Base-by-base conservation (phyloP, 2,329 filamentous ascomycete genomes). In the Cordyceps cateniannulata region DNA sequence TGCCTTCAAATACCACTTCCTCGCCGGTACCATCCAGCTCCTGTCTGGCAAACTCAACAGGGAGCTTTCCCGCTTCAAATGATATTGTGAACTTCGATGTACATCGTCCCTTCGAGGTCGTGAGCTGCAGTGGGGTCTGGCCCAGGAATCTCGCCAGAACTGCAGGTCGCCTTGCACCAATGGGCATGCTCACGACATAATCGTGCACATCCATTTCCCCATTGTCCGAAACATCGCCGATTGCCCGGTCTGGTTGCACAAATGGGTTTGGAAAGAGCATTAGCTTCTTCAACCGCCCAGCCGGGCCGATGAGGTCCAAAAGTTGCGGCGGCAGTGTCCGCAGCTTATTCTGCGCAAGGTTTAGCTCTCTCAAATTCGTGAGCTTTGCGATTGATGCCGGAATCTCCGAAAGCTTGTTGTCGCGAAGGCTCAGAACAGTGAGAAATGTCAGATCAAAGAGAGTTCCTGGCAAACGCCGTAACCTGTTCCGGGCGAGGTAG, bases 351-450 rank as follows among this genome's bases (percentile, higher is more conserved):
- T 87, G 81, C 1, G 85, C 83, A 9, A 91, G 66, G 65, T 90
- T 90, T 44, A 91, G 79, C 55, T 84, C 79, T 55, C 76, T 74
- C 4, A 91, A 77, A 62, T 84, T 85, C 5, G 69, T 69, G 7
- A 91, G 76, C 35, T 81, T 81, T 24, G 75, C 76, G 53, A 91
- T 84, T 3, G 79, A 76, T 0, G 84, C 75, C 1, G 88, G 85
- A 2, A 91, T 72, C 66, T 87, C 81, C 0, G 73, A 74, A 16
- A 91, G 77, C 25, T 78, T 70, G 66, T 90, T 90, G 62, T 79
- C 82, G 40, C 88, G 83, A 18, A 91, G 76, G 65, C 82, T 89
- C 14, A 91, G 79, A 18, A 86, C 81, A 0, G 83, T 86, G 32
- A 91, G 75, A 65, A 84, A 76, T 24, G 84, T 75, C 2, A 91